These are phyloP conservation scores for Linnemannia zychae DNA, from an alignment of 192 early-diverging fungal species.

Conservation along the genomic window DNA sequence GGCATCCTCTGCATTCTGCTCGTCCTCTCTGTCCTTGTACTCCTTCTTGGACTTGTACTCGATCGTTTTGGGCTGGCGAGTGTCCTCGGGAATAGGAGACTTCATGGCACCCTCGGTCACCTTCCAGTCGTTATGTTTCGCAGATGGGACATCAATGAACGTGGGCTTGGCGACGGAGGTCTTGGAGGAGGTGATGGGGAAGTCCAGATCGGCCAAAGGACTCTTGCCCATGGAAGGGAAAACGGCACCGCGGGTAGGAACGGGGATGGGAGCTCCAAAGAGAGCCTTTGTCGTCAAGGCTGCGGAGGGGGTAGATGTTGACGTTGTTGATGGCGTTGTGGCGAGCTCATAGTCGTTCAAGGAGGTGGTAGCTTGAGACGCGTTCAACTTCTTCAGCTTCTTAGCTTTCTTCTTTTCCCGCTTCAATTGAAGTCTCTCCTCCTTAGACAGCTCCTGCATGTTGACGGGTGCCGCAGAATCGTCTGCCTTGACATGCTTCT, in stretches of 20 bases:
- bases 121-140: slow-evolving; percentile 37
- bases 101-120: slow-evolving; percentile 31
- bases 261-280: slow-evolving; percentile 24
- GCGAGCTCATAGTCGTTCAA: slow-evolving; percentile 33
- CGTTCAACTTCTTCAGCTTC: slow-evolving; percentile 27
- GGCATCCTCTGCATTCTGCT: slow-evolving; percentile 29
- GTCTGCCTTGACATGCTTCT: slow-evolving; percentile 28
- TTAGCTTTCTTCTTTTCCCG: slow-evolving; percentile 43
- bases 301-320: slow-evolving; percentile 5
- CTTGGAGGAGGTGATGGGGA: background rate
- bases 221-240: slow-evolving; percentile 11
- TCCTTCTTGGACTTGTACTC: slow-evolving; percentile 35
- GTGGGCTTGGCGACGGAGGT: slow-evolving; percentile 16
- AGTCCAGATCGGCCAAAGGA: slow-evolving; percentile 44
- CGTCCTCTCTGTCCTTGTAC: slow-evolving; percentile 54
- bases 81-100: slow-evolving; percentile 35
- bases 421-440: slow-evolving; percentile 34
- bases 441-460: slow-evolving; percentile 21
- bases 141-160: slow-evolving; percentile 19
- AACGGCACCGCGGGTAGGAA: background rate
- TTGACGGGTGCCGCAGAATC: background rate
- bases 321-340: background rate
- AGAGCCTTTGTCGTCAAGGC: slow-evolving; percentile 13
- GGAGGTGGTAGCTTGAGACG: background rate
- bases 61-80: slow-evolving; percentile 16